Evolutionary conservation across 495 filamentous ascomycete genomes (phyloP), one percentile per base, ranked within the genome.

Genomic region (Annulohypoxylon bovei): DNA sequence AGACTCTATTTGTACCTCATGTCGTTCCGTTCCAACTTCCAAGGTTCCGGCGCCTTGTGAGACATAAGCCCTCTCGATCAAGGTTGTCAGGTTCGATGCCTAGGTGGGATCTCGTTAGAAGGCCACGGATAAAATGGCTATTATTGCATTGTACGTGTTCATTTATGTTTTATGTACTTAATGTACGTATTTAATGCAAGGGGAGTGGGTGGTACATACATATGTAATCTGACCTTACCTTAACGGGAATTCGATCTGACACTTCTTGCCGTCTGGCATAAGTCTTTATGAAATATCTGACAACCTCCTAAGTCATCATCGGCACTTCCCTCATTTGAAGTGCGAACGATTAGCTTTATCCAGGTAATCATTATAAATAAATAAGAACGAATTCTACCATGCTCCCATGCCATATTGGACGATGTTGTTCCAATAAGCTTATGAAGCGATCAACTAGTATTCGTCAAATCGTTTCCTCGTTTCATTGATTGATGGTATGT

Each of bases 1-100:
- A 69, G 67, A 52, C 66, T 63, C 33, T n/a, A 28, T 40, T 40
- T 23, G 44, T 40, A 52, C 47, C 30, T 42, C 12, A 18, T 67
- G 12, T 35, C 49, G 22, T 50, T 59, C 52, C 39, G 37, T 14
- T 35, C 56, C 49, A 28, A 42, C 39, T 42, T 42, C 39, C 39
- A 7, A 42, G 39, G 39, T 18, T 18, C 39, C 39, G 6, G 46
- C 37, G 46, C 49, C 40, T 62, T 20, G 28, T 52, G 25, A 68
- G 49, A 56, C 39, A 56, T 2, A 35, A 56, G 32, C 53, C 53
- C 53, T 56, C 32, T 56, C 33, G n/a, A 56, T n/a, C n/a, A n/a
- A n/a, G n/a, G n/a, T 56, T 39, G 53, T 56, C 33, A 56, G 56
- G 35, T 58, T 60, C 14, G 44, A 52, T 23, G 11, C 39, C 12